Base-by-base conservation (phyloP, 129 eudicot genomes). In the Flaveria linearis region DNA sequence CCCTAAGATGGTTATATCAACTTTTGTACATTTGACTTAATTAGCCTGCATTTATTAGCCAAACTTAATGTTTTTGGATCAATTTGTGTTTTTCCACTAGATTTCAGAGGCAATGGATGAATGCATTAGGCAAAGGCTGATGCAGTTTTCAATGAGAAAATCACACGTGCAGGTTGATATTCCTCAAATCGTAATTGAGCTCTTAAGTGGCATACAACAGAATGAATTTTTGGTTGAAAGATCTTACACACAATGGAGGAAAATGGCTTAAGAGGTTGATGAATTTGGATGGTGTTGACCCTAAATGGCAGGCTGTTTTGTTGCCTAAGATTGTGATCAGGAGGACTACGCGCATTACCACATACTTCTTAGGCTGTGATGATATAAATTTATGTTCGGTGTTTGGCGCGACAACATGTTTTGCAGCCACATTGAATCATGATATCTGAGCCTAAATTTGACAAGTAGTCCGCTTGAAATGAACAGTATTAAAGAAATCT, bases 171-270 rank as follows among this genome's bases (percentile, higher is more conserved):
- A 84, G 71, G 83, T 84, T 73, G 92, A 88, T 84, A 75, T 94
- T 83, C 93, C 90, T 50, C 88, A 91, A 64, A 81, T 91, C 73
- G 66, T 89, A 7, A 73, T 94, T 80, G 96, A 82, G 76, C 92
- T 94, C 51, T 73, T 94, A 71, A 86, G 87, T 77, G 82, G 93
- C 84, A 81, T 87, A 77, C 86, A 78, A 9, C 89, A 83, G 63
- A 78, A 90, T 73, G 95, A 92, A 72, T 91, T 94, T 84, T 74
- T 74, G 7, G 81, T 81, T 69, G 92, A 84, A 78, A 91, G 88
- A 75, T 86, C 91, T 9, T 94, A 89, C 82, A 87, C 84, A 60
- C 93, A 91, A 49, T 94, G 97, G 97, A 87, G 86, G 86, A 86
- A 85, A 47, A n/a, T n/a, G n/a, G n/a, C n/a, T n/a, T n/a, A n/a